Percentiles rank a stretch among this genome's conserved stretches.
Evolutionary conservation across 2,329 filamentous ascomycete genomes (phyloP).

Genomic region (Curvularia spicifera): DNA sequence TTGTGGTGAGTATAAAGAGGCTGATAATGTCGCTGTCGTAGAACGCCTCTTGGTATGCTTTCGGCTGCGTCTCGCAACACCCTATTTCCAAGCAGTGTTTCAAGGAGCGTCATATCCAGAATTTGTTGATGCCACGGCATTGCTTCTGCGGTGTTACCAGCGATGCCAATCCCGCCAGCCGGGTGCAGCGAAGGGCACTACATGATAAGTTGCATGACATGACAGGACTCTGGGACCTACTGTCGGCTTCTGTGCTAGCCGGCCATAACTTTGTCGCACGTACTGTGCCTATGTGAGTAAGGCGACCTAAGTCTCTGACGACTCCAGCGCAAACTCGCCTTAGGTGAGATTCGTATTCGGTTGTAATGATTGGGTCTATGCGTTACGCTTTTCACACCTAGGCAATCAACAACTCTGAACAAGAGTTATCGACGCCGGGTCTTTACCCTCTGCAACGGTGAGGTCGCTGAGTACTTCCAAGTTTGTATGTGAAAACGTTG

Average conservation of each 20-base stretch:
- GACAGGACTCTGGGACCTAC: slow-evolving; percentile 15
- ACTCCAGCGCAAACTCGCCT: not conserved
- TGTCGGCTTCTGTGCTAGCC: slow-evolving; percentile 15
- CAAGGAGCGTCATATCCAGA: slow-evolving; percentile 23
- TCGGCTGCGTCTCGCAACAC: slow-evolving; percentile 24
- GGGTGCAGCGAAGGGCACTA: slow-evolving; percentile 25
- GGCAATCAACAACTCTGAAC: not conserved
- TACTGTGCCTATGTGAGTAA: slow-evolving; percentile 5
- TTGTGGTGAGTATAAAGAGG: slow-evolving; percentile 2
- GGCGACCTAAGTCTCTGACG: slow-evolving; percentile 4
- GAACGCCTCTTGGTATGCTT: slow-evolving; percentile 14
- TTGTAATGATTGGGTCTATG: not conserved
- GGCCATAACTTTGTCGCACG: slow-evolving; percentile 14
- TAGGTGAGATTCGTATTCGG: not conserved
- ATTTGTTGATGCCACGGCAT: slow-evolving; percentile 19
- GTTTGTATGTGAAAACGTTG: not conserved
- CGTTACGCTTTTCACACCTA: not conserved
- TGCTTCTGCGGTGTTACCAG: slow-evolving; percentile 23
- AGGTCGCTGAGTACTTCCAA: not conserved
- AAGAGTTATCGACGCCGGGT: not conserved
- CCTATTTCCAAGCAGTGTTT: slow-evolving; percentile 18
- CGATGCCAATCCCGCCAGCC: slow-evolving; percentile 16
- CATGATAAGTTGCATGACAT: slow-evolving; percentile 24
- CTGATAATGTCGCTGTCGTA: slow-evolving; percentile 12
- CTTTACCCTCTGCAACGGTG: not conserved